Base-by-base conservation (phyloP, 1,284 basidiomycete species). In the Ustilago lituana region DNA sequence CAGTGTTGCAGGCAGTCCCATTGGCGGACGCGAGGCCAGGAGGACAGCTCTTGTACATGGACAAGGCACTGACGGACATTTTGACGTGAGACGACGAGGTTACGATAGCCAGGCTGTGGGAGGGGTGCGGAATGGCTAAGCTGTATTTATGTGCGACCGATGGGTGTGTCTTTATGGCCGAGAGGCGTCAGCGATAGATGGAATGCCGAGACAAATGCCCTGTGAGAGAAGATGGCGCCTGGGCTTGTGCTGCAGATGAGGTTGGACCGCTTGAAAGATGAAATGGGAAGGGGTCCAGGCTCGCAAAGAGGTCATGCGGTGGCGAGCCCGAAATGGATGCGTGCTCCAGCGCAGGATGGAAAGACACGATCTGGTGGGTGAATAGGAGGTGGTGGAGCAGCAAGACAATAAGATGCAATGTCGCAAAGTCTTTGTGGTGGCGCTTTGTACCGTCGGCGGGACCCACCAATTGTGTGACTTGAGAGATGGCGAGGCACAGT, bases 21-120 rank as follows among this genome's bases (percentile, higher is more conserved):
- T 71, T 66, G 48, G 41, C 38, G 12, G 63, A 55, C 3, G 63
- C 51, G 33, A 77, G 50, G 24, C 75, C 75, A 1, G 70, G 71
- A 7, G 75, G 75, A 33, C 75, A 77, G 33, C 27, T 38, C 51
- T 62, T 23, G 47, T 68, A 76, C 57, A 70, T 62, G 15, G 55
- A 57, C 14, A 74, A 56, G 11, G 53, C 20, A 36, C 63, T 71
- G 43, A 58, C 44, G 14, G 71, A 73, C 70, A 73, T 70, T 2
- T 51, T 52, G 55, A 17, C 9, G 40, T 14, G 15, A 26, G 15
- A 24, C 14, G 14, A 20, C 11, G 24, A 22, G 20, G 10, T n/a
- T 9, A 29, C 20, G 24, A 32, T 11, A 20, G 36, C 6, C 15
- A 37, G 32, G 33, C 8, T 27, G 27, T 17, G 5, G 19, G 14